Evolutionary conservation across 2,329 filamentous ascomycete species (phyloP).

Genomic region (Colletotrichum endophyticum): DNA sequence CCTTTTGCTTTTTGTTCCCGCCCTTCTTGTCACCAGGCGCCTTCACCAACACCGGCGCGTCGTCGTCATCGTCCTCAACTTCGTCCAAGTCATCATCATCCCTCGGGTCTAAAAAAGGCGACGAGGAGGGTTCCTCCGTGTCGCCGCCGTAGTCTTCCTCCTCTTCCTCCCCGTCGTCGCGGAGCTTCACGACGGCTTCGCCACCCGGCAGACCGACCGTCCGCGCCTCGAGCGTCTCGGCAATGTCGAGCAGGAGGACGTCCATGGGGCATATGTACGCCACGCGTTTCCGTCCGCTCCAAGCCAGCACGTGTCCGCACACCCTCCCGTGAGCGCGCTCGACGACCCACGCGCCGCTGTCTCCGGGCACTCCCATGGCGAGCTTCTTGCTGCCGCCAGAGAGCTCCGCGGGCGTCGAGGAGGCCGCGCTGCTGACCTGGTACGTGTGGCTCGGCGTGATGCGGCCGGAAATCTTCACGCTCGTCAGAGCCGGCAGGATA

Average conservation of each 20-base stretch:
- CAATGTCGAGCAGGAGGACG: conserved; percentile 84
- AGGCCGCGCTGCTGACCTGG: conserved; percentile 53
- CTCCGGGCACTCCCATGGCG: conserved; percentile 76
- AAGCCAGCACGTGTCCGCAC: conserved; percentile 90
- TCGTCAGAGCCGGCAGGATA: conserved; percentile 78
- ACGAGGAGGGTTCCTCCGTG: conserved; percentile 7
- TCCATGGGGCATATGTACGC: conserved; percentile 98
- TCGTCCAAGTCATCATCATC: conserved; percentile 33
- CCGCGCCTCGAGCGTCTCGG: conserved; percentile 73
- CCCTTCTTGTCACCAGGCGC: not conserved
- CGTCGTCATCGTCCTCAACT: conserved; percentile 25
- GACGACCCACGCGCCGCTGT: conserved; percentile 93
- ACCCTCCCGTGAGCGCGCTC: conserved; percentile 79
- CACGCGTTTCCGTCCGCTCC: conserved; percentile 78
- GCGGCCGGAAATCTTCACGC: conserved; percentile 87
- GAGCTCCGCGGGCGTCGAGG: conserved; percentile 1
- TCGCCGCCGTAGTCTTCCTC: conserved; percentile 6
- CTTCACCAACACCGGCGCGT: conserved; percentile 6
- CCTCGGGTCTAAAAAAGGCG: conserved; percentile 19
- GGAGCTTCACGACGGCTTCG: conserved; percentile 40
- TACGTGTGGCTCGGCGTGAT: conserved; percentile 78
- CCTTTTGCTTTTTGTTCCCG: not conserved
- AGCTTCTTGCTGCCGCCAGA: conserved; percentile 24
- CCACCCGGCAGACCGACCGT: conserved; percentile 75
- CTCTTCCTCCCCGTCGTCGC: conserved; percentile 20